These are phyloP conservation scores for Cichorium intybus DNA, from an alignment of 140 eudicot genomes.

Conservation along the genomic window DNA sequence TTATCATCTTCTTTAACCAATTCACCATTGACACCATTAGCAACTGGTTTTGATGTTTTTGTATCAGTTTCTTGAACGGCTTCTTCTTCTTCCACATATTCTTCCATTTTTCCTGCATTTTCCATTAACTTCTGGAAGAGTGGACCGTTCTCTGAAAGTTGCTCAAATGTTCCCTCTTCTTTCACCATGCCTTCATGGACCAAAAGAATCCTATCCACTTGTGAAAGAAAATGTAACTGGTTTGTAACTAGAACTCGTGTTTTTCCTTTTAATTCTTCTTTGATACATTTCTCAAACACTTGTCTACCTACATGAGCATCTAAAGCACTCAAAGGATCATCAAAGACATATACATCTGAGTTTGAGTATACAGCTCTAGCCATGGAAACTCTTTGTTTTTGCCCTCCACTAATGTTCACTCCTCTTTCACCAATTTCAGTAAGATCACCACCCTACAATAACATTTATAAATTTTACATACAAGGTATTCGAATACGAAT, in stretches of 20 bases:
- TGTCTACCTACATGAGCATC: conserved; percentile 96
- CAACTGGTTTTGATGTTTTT: conserved; percentile 36
- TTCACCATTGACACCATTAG: conserved; percentile 42
- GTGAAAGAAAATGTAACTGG: conserved; percentile 94
- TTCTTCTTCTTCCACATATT: conserved; percentile 50
- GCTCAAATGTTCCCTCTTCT: conserved; percentile 94
- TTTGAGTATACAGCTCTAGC: conserved; percentile 94
- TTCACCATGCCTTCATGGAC: conserved; percentile 81
- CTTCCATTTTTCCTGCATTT: conserved; percentile 98
- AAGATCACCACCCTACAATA: conserved; percentile 82
- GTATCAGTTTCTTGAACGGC: conserved; percentile 29
- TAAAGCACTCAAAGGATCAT: conserved; percentile 96
- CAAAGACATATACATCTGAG: conserved; percentile 87
- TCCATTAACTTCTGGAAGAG: conserved; percentile 90
- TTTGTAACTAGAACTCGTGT: conserved; percentile 94
- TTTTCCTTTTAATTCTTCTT: conserved; percentile 74
- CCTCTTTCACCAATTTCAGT: conserved; percentile 99
- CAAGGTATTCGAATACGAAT: too few species aligned
- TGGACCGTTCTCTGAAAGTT: conserved; percentile 64
- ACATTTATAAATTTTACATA: not conserved
- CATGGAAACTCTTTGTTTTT: conserved; percentile 97
- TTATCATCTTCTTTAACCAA: conserved; percentile 42
- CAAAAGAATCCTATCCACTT: conserved; percentile 82
- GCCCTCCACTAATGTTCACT: conserved; percentile 96
- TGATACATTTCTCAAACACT: conserved; percentile 89